phyloP scores from a whole-genome alignment of 768 basidiomycete species.

The Mycena crocata region DNA sequence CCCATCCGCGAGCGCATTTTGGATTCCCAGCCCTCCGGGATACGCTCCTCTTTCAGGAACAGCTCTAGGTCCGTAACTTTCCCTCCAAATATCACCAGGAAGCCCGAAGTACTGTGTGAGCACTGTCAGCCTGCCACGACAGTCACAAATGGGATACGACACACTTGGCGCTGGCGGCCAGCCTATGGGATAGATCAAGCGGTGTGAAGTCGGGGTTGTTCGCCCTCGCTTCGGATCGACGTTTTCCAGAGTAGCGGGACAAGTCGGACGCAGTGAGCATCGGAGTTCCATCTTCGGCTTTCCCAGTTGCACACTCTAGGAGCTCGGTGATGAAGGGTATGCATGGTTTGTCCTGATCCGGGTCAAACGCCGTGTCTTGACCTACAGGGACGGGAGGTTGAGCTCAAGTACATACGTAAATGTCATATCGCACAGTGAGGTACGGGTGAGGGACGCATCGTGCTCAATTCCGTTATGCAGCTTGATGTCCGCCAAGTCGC shows the following conservation, averaged over 20 bases:
- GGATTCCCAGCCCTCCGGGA: slow-evolving; percentile 80
- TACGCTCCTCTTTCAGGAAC: slow-evolving; percentile 74
- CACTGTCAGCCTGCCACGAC: neutral
- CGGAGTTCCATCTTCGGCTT: slow-evolving; percentile 56
- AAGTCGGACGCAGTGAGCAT: slow-evolving; percentile 71
- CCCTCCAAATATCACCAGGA: slow-evolving; percentile 77
- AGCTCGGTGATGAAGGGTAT: slow-evolving; percentile 66
- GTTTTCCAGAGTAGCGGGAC: slow-evolving; percentile 65
- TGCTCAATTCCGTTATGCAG: too few species aligned
- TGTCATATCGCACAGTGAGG: too few species aligned
- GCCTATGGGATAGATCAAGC: slow-evolving; percentile 60
- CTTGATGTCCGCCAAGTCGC: too few species aligned
- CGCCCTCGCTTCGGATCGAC: slow-evolving; percentile 66
- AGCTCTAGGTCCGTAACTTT: slow-evolving; percentile 63
- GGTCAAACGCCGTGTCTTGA: slow-evolving; percentile 55
- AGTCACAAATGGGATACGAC: slow-evolving; percentile 30
- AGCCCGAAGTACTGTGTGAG: slow-evolving; percentile 63
- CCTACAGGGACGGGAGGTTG: too few species aligned
- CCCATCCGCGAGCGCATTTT: slow-evolving; percentile 64
- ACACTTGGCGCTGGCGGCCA: slow-evolving; percentile 77
- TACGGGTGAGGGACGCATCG: too few species aligned
- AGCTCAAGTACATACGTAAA: too few species aligned
- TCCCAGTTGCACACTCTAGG: slow-evolving; percentile 68
- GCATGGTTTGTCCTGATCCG: slow-evolving; percentile 66
- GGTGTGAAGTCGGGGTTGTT: slow-evolving; percentile 71